Base-by-base conservation (phyloP, 257 asterid genomes). In the Asclepias syriaca region DNA sequence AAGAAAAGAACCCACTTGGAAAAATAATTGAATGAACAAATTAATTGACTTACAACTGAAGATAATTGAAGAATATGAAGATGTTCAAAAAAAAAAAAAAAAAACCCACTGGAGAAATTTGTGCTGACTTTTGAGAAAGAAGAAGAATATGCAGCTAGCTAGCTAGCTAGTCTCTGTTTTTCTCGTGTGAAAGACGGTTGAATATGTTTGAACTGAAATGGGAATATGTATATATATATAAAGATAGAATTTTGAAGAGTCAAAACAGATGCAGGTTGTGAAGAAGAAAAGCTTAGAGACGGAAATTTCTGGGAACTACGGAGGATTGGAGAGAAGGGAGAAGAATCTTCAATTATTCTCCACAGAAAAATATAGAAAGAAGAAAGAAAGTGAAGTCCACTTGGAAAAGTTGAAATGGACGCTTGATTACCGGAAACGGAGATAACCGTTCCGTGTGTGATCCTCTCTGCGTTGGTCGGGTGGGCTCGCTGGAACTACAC, bases 291-390 rank as follows among this genome's bases (percentile, higher is more conserved):
- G 13, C 12, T 8, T 0, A 16, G n/a, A 45, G 71, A 19, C 48
- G 43, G 71, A 67, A 67, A 67, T 1, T 67, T 67, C 71, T 48
- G 0, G 43, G 71, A 67, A 66, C 70, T n/a, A 43, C 7, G 48
- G 48, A 43, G 48, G 48, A 5, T 10, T 0, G 51, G 18, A 11
- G 27, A 54, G 59, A 19, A 54, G 12, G 27, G 7, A 5, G 22
- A 13, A 22, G 43, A 66, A 66, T 22, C 21, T 67, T 48, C 57
- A 12, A 11, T 4, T 24, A 8, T 21, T 67, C 57, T 22, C 19
- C 48, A 43, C 37, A 12, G 43, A 45, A 29, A 45, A 45, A 22
- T 29, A 2, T 3, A 12, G 1, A 4, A 24, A 43, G 48, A n/a
- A 19, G 0, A 24, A 22, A 21, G 32, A 10, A 4, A 19, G 3